Evolutionary conservation across 2,329 filamentous ascomycete genomes (phyloP).

Genomic region (Magnaporthiopsis rhizophila): DNA sequence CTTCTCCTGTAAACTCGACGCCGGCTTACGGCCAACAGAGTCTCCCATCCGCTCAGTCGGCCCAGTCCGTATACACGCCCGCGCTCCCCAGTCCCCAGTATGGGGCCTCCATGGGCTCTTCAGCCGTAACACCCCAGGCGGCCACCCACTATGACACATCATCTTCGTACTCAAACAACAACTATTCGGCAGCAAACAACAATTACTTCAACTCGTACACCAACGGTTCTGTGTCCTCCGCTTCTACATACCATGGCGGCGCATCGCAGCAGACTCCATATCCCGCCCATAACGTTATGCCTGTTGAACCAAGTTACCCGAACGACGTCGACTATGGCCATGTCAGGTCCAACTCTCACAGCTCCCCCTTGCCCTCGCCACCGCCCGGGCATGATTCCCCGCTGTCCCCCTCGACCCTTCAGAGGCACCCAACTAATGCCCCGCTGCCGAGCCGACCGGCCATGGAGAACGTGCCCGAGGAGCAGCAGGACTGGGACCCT

Average conservation of each 20-base stretch:
- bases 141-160: constrained; percentile 16
- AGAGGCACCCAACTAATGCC: constrained; percentile 52
- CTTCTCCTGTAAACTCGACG: constrained; percentile 27
- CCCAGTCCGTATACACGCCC: constrained; percentile 9
- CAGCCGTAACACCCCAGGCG: constrained; percentile 1
- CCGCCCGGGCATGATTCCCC: constrained; percentile 31
- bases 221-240: constrained; percentile 11
- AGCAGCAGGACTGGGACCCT: constrained; percentile 29
- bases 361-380: constrained; percentile 39
- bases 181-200: constrained; percentile 16
- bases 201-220: constrained; percentile 8
- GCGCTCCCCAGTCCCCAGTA: constrained; percentile 14
- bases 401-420: constrained; percentile 34
- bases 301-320: constrained; percentile 43
- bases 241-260: constrained; percentile 24
- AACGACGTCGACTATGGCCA: constrained; percentile 35
- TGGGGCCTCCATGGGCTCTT: constrained; percentile 10
- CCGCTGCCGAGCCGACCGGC: constrained; percentile 46
- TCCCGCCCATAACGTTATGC: constrained; percentile 43
- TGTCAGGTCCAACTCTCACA: constrained; percentile 40
- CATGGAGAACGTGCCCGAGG: constrained; percentile 34
- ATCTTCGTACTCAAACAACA: constrained; percentile 17
- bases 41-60: constrained; percentile 10
- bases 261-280: constrained; percentile 39
- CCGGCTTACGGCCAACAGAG: constrained; percentile 17